Percentiles rank a stretch among this genome's conserved stretches.
These are phyloP conservation scores for Russula foetens DNA, from an alignment of 768 basidiomycete species.

Conservation along the genomic window DNA sequence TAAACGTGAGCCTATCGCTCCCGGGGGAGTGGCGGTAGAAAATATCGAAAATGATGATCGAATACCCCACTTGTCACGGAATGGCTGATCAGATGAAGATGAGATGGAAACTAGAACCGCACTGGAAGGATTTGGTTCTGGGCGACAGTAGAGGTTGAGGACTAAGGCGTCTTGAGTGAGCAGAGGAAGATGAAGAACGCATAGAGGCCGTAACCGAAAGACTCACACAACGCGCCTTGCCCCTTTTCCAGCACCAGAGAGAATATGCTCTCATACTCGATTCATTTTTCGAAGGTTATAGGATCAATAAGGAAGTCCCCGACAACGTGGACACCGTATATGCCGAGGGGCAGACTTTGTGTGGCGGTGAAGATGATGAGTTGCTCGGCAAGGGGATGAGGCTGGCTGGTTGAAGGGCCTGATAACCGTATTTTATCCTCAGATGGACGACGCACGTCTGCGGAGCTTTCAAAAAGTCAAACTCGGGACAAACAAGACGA, in stretches of 20 bases:
- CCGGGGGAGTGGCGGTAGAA: slow-evolving; percentile 10
- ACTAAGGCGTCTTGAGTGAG: slow-evolving; percentile 12
- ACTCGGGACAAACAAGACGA: not conserved
- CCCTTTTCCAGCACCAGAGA: no score
- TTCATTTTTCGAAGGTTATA: slow-evolving; percentile 5
- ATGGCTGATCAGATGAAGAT: no score
- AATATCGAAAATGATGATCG: no score
- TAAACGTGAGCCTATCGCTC: slow-evolving; percentile 20
- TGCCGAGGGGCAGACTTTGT: not conserved
- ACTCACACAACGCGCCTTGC: slow-evolving; percentile 24
- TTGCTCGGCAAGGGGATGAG: no score
- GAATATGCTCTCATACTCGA: slow-evolving; percentile 15
- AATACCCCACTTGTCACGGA: slow-evolving; percentile 20
- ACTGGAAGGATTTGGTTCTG: no score
- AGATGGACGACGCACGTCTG: not conserved
- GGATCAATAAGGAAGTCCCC: slow-evolving; percentile 14
- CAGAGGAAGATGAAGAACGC: slow-evolving; percentile 20
- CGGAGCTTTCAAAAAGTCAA: not conserved
- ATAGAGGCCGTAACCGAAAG: not conserved
- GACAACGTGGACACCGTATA: slow-evolving; percentile 12
- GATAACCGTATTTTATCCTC: no score
- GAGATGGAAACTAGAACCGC: not conserved
- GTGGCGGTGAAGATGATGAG: slow-evolving; percentile 6
- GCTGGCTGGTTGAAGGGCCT: no score
- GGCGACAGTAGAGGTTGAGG: slow-evolving; percentile 25